Percentiles rank a stretch among this genome's conserved stretches.
phyloP scores from a whole-genome alignment of 2,329 filamentous ascomycete genomes.

The Leptographium wingfieldii region DNA sequence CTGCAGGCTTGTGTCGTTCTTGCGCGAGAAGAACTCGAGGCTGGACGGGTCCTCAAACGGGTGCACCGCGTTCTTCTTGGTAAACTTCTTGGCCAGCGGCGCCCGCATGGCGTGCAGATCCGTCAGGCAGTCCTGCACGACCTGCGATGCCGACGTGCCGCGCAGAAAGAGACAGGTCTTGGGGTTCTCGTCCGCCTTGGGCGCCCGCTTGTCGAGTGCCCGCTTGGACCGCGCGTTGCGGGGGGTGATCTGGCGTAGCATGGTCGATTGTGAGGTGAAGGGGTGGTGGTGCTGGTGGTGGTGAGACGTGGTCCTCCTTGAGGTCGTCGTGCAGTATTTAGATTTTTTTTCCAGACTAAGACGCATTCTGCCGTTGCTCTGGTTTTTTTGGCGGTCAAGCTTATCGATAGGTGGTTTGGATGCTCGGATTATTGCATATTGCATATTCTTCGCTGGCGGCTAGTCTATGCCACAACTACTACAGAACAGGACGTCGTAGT shows the following conservation, averaged over 20 bases:
- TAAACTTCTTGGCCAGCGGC: constrained; percentile 78
- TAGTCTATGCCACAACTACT: background rate
- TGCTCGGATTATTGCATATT: background rate
- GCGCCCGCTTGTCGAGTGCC: constrained; percentile 83
- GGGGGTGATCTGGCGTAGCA: constrained; percentile 31
- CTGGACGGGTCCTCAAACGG: constrained; percentile 66
- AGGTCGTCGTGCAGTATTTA: too few relatives aligned
- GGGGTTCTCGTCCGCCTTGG: constrained; percentile 78
- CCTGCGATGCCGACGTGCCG: constrained; percentile 71
- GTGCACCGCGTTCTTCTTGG: constrained; percentile 82
- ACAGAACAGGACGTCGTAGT: background rate
- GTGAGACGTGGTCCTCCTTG: too few relatives aligned
- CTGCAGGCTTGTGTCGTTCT: constrained; percentile 69
- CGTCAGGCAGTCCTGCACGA: constrained; percentile 70
- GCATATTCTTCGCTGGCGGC: too few relatives aligned
- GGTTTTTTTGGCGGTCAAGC: background rate
- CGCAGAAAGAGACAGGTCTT: constrained; percentile 84
- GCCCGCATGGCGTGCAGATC: constrained; percentile 78
- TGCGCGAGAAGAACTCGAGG: constrained; percentile 76
- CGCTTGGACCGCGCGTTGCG: constrained; percentile 81
- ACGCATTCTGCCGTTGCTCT: background rate
- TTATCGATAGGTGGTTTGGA: background rate
- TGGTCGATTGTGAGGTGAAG: background rate
- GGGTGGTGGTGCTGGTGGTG: background rate
- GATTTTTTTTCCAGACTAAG: background rate